Evolutionary conservation across 2,329 filamentous ascomycete species (phyloP).

Genomic region (Xylaria sp.): DNA sequence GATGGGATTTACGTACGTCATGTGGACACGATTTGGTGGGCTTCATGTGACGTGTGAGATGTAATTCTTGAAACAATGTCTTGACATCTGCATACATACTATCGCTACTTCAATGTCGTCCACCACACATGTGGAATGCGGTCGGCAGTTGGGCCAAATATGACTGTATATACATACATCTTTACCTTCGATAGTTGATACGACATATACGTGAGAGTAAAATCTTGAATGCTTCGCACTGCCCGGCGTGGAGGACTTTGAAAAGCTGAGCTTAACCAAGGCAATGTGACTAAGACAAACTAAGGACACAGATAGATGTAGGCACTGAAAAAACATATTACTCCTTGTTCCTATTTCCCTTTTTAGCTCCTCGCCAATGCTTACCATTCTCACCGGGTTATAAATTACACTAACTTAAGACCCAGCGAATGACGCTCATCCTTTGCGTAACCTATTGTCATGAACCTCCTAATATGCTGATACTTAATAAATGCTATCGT

Average conservation of each 20-base stretch:
- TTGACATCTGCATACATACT: not conserved
- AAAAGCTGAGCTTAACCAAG: too few relatives aligned
- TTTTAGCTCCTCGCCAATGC: constrained; percentile 35
- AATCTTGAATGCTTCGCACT: not conserved
- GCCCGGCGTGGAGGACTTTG: not conserved
- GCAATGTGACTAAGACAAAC: too few relatives aligned
- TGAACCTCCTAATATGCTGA: constrained; percentile 26
- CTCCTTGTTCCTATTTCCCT: constrained; percentile 19
- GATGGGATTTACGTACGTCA: not conserved
- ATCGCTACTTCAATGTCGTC: not conserved
- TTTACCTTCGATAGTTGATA: not conserved
- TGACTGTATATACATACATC: constrained; percentile 17
- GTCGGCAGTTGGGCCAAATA: not conserved
- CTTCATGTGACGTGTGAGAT: not conserved
- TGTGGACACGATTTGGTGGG: not conserved
- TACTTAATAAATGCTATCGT: constrained; percentile 7
- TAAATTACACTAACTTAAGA: constrained; percentile 24
- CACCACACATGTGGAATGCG: not conserved
- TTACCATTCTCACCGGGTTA: constrained; percentile 17
- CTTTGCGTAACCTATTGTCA: constrained; percentile 16
- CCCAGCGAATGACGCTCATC: constrained; percentile 9
- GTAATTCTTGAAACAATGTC: not conserved
- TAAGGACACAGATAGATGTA: not conserved
- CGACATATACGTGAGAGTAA: not conserved
- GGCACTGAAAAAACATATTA: not conserved